Evolutionary conservation across 1,139 yeast species (phyloP).

Genomic region (Taphrina confusa): DNA sequence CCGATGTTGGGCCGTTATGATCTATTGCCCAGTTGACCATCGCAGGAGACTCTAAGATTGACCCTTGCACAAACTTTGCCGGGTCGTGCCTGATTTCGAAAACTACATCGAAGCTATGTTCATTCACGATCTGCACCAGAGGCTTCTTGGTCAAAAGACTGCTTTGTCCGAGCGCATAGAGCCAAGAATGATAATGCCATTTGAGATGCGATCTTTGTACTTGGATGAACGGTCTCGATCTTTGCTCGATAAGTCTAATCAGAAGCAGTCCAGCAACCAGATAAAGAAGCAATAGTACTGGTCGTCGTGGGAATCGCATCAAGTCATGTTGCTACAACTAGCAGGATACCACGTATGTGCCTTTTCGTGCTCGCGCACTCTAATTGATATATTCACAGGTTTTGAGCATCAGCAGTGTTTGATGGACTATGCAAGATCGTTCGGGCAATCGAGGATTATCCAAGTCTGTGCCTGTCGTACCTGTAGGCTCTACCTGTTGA

Average conservation of each 20-base stretch:
- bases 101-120: conserved; percentile 15
- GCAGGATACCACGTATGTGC: too few species aligned
- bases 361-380: too few species aligned
- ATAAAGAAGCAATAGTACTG: neutral
- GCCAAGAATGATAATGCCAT: conserved; percentile 7
- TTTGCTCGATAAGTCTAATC: neutral
- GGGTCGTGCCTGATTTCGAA: conserved; percentile 29
- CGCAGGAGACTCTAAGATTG: neutral
- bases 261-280: conserved; percentile 7
- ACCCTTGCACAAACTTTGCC: neutral
- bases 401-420: too few species aligned
- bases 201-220: conserved; percentile 17
- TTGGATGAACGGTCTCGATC: neutral
- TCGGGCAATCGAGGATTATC: too few species aligned
- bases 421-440: too few species aligned
- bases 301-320: conserved; percentile 7
- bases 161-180: conserved; percentile 5
- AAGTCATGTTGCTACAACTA: too few species aligned
- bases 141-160: conserved; percentile 21
- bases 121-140: conserved; percentile 21
- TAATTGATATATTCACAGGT: too few species aligned
- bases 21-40: neutral
- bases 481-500: too few species aligned
- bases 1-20: neutral
- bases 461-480: too few species aligned